phyloP scores from a whole-genome alignment of 1,139 yeast genomes.

The Yamadazyma trypodendri region DNA sequence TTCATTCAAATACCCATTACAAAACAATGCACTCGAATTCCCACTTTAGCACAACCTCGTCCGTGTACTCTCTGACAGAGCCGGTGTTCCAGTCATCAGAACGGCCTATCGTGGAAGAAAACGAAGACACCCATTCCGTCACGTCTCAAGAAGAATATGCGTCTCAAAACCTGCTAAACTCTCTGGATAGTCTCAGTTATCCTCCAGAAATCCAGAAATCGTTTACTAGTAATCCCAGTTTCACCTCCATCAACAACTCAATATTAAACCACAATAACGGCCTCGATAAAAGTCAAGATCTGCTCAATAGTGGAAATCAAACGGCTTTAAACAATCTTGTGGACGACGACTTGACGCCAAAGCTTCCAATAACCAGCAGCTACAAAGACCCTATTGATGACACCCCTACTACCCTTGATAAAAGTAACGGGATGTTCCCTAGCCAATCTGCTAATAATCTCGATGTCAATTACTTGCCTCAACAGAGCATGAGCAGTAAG shows the following conservation, averaged over 20 bases:
- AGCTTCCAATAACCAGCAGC: conserved; percentile 15
- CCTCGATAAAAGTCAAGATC: conserved; percentile 3
- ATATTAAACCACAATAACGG: conserved; percentile 20
- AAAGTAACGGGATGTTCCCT: conserved; percentile 8
- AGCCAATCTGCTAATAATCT: conserved; percentile 8
- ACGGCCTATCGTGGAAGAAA: conserved; percentile 12
- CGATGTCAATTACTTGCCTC: conserved; percentile 26
- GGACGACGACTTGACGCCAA: conserved; percentile 35
- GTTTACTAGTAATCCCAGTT: conserved; percentile 22
- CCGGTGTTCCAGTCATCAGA: conserved; percentile 6
- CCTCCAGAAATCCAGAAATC: conserved; percentile 2
- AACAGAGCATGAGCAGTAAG: conserved; percentile 34
- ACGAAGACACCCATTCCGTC: conserved; percentile 7
- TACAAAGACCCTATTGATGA: conserved; percentile 23
- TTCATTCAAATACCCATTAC: no score
- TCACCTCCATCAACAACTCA: conserved; percentile 35
- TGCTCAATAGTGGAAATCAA: conserved; percentile 7
- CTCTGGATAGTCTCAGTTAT: neutral
- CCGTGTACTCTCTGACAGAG: conserved; percentile 16
- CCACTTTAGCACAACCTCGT: conserved; percentile 17
- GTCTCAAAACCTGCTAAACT: neutral
- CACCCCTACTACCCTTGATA: conserved; percentile 29
- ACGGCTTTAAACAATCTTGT: conserved; percentile 5
- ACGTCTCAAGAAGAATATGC: conserved; percentile 1
- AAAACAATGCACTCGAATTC: neutral